Percentiles rank a stretch among this genome's conserved stretches.
These are phyloP conservation scores for Phytophthora sp. DNA, from an alignment of 352 stramenopile genomes.

Conservation along the genomic window DNA sequence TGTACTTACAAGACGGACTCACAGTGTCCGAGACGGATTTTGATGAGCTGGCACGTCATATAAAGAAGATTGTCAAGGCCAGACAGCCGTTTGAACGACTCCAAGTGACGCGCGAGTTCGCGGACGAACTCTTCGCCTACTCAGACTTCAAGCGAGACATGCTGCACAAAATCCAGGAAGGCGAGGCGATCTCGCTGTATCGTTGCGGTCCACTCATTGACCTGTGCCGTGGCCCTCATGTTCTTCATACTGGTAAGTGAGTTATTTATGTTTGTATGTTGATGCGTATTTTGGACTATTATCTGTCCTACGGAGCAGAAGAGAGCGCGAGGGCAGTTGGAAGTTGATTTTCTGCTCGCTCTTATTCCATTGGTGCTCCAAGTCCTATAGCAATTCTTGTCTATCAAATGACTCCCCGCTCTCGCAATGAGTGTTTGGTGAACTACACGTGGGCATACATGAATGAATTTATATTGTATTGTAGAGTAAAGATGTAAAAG, in stretches of 20 bases:
- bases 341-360: conserved; percentile 24
- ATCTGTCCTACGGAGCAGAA: conserved; percentile 79
- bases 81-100: conserved; percentile 93
- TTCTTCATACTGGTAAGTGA: conserved; percentile 91
- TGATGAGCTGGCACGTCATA: conserved; percentile 81
- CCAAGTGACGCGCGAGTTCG: conserved; percentile 92
- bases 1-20: conserved; percentile 68
- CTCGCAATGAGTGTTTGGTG: conserved; percentile 71
- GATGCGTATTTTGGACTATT: conserved; percentile 50
- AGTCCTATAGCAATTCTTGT: conserved; percentile 58
- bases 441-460: conserved; percentile 89
- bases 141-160: conserved; percentile 98
- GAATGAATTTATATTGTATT: background rate
- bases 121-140: conserved; percentile 91
- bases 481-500: background rate
- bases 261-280: conserved; percentile 13
- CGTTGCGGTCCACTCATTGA: conserved; percentile 98
- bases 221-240: conserved; percentile 96
- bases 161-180: conserved; percentile 94
- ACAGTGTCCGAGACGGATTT: conserved; percentile 84
- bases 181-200: conserved; percentile 97
- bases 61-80: conserved; percentile 96
- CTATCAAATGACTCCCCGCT: conserved; percentile 78
- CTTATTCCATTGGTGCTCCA: conserved; percentile 16
- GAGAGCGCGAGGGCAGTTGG: conserved; percentile 82